Percentiles rank a stretch among this genome's conserved stretches.
phyloP scores from a whole-genome alignment of 257 asterid species.

The Solanum chiquidenum region DNA sequence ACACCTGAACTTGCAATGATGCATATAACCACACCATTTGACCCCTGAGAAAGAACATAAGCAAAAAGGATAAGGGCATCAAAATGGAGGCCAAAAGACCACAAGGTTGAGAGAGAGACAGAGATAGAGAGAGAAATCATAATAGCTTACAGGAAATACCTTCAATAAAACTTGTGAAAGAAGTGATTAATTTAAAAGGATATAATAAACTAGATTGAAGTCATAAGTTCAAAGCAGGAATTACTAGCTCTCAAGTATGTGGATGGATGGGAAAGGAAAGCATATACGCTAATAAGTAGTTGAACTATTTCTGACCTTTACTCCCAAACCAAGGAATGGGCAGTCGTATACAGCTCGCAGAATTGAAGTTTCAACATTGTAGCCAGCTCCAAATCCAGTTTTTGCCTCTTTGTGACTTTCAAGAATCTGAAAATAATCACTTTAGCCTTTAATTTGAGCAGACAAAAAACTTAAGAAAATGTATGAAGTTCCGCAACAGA shows the following conservation, averaged over 20 bases:
- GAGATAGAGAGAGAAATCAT: neutral
- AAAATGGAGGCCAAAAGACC: neutral
- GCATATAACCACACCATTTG: constrained; percentile 59
- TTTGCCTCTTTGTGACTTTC: constrained; percentile 49
- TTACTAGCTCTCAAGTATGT: neutral
- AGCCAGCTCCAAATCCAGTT: constrained; percentile 84
- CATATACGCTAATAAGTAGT: neutral
- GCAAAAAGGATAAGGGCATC: neutral
- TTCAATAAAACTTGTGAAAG: neutral
- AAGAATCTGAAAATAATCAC: constrained; percentile 48
- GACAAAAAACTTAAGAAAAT: neutral
- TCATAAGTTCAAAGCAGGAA: neutral
- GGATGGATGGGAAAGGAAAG: neutral
- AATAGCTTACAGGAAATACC: neutral
- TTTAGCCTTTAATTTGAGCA: constrained; percentile 4
- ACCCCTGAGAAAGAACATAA: constrained; percentile 38
- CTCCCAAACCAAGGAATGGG: constrained; percentile 65
- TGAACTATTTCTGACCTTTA: constrained; percentile 36
- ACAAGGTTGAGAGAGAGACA: neutral
- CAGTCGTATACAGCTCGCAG: constrained; percentile 62
- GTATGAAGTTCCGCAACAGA: neutral
- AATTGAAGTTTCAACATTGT: constrained; percentile 54
- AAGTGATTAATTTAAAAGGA: neutral
- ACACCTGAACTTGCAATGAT: constrained; percentile 64
- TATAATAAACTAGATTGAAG: neutral